A percentile compares a stretch with the other conserved stretches of the same genome.
Evolutionary conservation across 352 stramenopile species (phyloP).

Genomic region (Phytopythium sindhum): DNA sequence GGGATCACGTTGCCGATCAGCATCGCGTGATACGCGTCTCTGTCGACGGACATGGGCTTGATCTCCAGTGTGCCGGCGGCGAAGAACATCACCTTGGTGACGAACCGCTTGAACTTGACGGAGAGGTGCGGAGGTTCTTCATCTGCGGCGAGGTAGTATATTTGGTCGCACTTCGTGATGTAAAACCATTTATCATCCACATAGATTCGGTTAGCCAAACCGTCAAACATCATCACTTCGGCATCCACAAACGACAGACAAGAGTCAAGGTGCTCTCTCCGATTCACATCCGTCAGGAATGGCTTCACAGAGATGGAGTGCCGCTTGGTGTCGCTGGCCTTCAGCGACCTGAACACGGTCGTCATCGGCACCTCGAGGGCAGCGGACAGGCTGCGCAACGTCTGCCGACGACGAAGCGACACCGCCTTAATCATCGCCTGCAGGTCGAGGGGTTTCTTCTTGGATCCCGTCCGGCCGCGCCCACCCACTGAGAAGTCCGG

Average conservation of each 20-base stretch:
- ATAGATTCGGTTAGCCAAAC: conserved; percentile 14
- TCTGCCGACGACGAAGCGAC: neutral
- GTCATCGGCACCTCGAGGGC: neutral
- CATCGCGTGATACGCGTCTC: neutral
- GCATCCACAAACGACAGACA: conserved; percentile 10
- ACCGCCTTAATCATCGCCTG: neutral
- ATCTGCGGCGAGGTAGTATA: conserved; percentile 8
- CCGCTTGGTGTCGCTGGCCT: neutral
- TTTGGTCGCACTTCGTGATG: conserved; percentile 8
- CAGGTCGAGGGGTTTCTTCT: neutral
- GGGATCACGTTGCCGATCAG: conserved; percentile 7
- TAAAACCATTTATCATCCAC: conserved; percentile 28
- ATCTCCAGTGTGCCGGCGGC: neutral
- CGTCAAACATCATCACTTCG: conserved; percentile 7
- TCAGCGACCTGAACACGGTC: neutral
- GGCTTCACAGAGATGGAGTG: conserved; percentile 6
- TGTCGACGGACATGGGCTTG: neutral
- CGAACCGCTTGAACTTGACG: conserved; percentile 15
- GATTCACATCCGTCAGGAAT: conserved; percentile 6
- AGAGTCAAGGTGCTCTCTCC: neutral
- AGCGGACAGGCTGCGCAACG: neutral
- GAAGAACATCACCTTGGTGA: conserved; percentile 30
- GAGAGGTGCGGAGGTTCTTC: conserved; percentile 10
- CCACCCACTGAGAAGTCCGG: neutral
- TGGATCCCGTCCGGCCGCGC: neutral